These are phyloP conservation scores for Babesia caballi DNA, from an alignment of 169 alveolate genomes.

Conservation along the genomic window DNA sequence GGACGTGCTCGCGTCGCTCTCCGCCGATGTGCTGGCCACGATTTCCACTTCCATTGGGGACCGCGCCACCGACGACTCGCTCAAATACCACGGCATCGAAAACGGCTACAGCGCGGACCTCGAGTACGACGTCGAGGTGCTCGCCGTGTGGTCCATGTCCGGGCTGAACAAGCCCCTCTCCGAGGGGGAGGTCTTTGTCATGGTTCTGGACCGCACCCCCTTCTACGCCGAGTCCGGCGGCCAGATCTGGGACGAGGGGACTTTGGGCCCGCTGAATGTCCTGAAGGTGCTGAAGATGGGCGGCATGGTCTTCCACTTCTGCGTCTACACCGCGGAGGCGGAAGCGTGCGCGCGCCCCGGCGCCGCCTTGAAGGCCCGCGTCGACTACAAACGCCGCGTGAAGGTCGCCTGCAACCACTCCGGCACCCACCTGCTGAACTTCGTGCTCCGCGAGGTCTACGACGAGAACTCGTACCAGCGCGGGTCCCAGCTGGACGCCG, in stretches of 20 bases:
- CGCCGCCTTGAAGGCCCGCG: slow-evolving; percentile 38
- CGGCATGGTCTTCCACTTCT: slow-evolving; percentile 83
- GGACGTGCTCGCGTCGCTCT: slow-evolving; percentile 57
- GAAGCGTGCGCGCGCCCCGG: not conserved
- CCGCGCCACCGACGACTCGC: slow-evolving; percentile 62
- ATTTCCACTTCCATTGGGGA: slow-evolving; percentile 31
- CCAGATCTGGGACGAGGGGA: slow-evolving; percentile 79
- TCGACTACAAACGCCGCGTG: slow-evolving; percentile 83
- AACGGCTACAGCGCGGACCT: slow-evolving; percentile 19
- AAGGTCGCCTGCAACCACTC: slow-evolving; percentile 90
- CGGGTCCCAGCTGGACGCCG: slow-evolving; percentile 84
- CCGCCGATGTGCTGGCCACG: slow-evolving; percentile 72
- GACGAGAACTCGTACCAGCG: slow-evolving; percentile 73
- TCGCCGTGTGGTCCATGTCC: slow-evolving; percentile 69
- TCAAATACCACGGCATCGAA: slow-evolving; percentile 50
- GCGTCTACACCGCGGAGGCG: slow-evolving; percentile 51
- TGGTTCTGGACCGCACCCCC: slow-evolving; percentile 82
- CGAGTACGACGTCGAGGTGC: slow-evolving; percentile 62
- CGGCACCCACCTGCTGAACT: slow-evolving; percentile 88
- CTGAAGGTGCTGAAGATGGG: slow-evolving; percentile 82
- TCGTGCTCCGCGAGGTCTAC: slow-evolving; percentile 78
- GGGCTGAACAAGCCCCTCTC: slow-evolving; percentile 38
- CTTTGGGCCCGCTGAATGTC: slow-evolving; percentile 72
- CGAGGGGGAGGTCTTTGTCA: slow-evolving; percentile 66
- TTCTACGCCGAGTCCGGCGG: slow-evolving; percentile 89